phyloP scores from a whole-genome alignment of 148 eudicot genomes.

The Arctostaphylos glauca region DNA sequence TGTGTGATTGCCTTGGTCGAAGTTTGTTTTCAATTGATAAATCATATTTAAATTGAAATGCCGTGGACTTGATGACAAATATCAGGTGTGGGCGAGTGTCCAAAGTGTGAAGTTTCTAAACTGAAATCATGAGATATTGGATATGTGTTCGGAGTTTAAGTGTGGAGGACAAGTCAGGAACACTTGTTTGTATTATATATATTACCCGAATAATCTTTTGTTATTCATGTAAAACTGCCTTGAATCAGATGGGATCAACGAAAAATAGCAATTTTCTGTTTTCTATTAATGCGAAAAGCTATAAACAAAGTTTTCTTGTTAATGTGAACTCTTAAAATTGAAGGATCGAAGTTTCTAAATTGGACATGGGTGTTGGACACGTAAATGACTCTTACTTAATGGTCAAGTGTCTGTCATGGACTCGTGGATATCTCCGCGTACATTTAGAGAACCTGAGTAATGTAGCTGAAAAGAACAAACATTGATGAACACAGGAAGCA shows the following conservation, averaged over 20 bases:
- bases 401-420: not conserved
- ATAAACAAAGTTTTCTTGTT: not conserved
- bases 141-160: not conserved
- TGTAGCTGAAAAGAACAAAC: not conserved
- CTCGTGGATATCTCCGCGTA: not conserved
- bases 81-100: no score
- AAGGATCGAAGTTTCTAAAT: not conserved
- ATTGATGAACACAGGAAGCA: not conserved
- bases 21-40: not conserved
- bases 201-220: not conserved
- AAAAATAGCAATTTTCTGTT: not conserved
- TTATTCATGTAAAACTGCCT: not conserved
- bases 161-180: not conserved
- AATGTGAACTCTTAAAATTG: not conserved
- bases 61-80: no score
- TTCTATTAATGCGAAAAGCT: not conserved
- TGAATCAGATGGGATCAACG: not conserved
- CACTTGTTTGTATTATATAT: not conserved
- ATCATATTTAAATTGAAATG: no score
- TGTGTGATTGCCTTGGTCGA: not conserved
- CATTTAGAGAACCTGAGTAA: not conserved
- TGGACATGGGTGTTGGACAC: not conserved
- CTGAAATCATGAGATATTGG: no score
- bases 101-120: no score
- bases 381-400: not conserved